Percentiles rank a stretch among this genome's conserved stretches.
Conservation (phyloP, 108 stramenopile species). For the Pseudonitzschia multiseries region DNA sequence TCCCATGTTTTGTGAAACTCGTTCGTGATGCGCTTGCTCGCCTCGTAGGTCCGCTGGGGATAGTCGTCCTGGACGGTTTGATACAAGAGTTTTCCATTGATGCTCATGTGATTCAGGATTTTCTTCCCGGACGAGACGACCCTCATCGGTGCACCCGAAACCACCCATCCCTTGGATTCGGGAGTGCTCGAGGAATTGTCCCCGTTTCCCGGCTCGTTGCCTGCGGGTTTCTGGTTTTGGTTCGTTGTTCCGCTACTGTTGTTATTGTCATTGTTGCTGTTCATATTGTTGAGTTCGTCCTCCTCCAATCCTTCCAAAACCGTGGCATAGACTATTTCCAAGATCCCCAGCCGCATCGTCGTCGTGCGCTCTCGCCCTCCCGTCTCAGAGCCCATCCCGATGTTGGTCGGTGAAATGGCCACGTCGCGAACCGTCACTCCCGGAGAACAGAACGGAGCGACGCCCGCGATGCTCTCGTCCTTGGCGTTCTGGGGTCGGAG, state of each 20-base stretch:
- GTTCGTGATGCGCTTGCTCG: slow-evolving; percentile 21
- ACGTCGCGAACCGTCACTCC: slow-evolving; percentile 39
- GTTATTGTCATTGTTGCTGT: neutral
- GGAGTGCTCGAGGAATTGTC: no score
- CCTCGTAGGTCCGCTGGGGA: slow-evolving; percentile 24
- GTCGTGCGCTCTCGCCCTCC: slow-evolving; percentile 24
- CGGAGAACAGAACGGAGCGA: slow-evolving; percentile 32
- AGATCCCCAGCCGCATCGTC: slow-evolving; percentile 33
- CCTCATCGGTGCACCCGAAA: slow-evolving; percentile 2
- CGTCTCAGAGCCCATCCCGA: neutral
- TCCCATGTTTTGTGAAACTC: slow-evolving; percentile 37
- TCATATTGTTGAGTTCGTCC: neutral
- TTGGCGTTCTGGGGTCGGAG: slow-evolving; percentile 25
- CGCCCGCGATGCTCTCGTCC: slow-evolving; percentile 37
- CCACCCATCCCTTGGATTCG: neutral
- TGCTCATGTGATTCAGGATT: slow-evolving; percentile 33
- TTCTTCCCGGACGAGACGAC: slow-evolving; percentile 14
- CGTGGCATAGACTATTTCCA: slow-evolving; percentile 35
- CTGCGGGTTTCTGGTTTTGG: neutral
- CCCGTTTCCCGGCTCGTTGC: neutral
- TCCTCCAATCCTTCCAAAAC: slow-evolving; percentile 20
- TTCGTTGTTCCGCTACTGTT: neutral
- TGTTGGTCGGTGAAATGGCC: neutral
- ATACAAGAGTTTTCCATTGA: slow-evolving; percentile 34
- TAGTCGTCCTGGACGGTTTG: slow-evolving; percentile 37